Evolutionary conservation across 345 rosid species (phyloP), one percentile per base, ranked within the genome.

Genomic region (Acer negundo): DNA sequence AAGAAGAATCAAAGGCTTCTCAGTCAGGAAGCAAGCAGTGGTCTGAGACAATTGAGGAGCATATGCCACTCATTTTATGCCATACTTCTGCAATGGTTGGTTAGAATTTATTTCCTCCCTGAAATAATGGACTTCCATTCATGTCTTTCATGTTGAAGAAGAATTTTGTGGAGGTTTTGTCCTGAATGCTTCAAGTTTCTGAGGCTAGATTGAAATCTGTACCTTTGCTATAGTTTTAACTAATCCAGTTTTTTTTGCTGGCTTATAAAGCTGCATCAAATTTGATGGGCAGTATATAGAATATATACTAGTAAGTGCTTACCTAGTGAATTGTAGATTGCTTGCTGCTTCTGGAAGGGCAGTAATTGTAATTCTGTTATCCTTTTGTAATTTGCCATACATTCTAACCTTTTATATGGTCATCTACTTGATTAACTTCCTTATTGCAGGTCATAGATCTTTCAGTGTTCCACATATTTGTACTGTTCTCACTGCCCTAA

Each of bases 81-180:
- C 95, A 90, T 85, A 46, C 82, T 79, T 93, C 98, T 86, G 75
- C 90, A 5, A 85, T 87, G 98, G 99, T 95, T 76, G 63, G 99
- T 89, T 80, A 62, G 23, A 76, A 58, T 56, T 71, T 70, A 23
- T 62, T 76, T 47, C 16, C 55, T 70, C 58, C 40, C 19, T 64
- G 23, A 26, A 71, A 44, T 53, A 38, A 51, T 78, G 40, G 61
- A 65, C 47, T 13, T 76, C 61, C 35, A 15, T 53, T 24, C 19
- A 64, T 68, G 46, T 53, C 28, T 62, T 61, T 68, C 20, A 7
- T 69, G 13, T 76, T 35, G 64, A 75, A 75, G 53, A 63, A 64
- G 46, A 75, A 22, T 42, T 49, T 51, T 66, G 15, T 66, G 77
- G 61, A 44, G 20, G 47, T 46, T 24, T 62, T 15, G 2, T 63